Evolutionary conservation across 2,329 filamentous ascomycete genomes (phyloP), one percentile per base, ranked within the genome.

Genomic region (Berkeleyomyces rouxiae): DNA sequence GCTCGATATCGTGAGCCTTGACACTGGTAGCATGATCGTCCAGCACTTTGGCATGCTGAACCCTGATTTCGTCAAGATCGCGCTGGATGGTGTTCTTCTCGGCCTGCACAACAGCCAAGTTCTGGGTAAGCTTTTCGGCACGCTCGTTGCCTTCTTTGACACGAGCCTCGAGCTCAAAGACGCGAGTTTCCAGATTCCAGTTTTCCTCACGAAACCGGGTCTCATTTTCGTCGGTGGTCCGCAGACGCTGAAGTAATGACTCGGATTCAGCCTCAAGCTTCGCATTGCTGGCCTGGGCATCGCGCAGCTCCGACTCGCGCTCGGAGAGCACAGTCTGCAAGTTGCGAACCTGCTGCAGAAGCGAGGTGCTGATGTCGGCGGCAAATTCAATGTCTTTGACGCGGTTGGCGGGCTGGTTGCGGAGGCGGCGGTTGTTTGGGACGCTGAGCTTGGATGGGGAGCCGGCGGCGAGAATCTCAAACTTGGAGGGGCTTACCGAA

Each of bases 161-260:
- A 13, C 82, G 79, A 6, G 86, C 81, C 61, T 87, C 80, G 49
- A 92, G 78, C 66, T 97, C 91, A 69, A 96, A 93, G 31, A 95
- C 81, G 68, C 90, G 88, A 0, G 91, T 95, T 73, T 99, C 93
- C 44, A 99, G 80, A 66, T 88, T 92, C 93, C 93, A 99, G 72
- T 97, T 99, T 73, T 97, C 93, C 70, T 99, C 93, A 74, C 96
- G 97, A 76, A 95, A 96, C 61, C 89, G 86, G 69, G 95, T 87
- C 72, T 99, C 93, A 71, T 88, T 96, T 74, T 99, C 93, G 68
- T 96, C 91, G 47, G 96, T 78, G 5, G 82, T 81, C 70, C 88
- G 87, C 67, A 97, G 77, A 42, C 90, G 84, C 71, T 95, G 88
- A 61, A 86, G 82, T 66, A 95, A 82, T 2, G 81, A 83, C 71